Conservation (phyloP, 768 basidiomycete genomes). For the Termitomyces sp. region DNA sequence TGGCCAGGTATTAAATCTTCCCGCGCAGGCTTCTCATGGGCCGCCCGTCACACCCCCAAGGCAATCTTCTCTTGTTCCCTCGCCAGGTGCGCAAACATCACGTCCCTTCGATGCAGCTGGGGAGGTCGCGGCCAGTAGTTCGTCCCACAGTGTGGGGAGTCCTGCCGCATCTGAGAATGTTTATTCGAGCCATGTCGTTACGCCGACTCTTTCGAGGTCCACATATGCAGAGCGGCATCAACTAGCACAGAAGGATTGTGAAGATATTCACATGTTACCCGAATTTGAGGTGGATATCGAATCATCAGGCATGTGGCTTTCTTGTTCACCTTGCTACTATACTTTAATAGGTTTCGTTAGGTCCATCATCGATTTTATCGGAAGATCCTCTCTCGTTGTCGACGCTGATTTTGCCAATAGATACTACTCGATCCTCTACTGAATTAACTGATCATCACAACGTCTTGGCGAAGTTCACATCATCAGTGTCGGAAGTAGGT, state of each 20-base stretch:
- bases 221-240: conserved; percentile 27
- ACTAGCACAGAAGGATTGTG: conserved; percentile 23
- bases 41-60: conserved; percentile 31
- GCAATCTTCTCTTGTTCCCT: conserved; percentile 20
- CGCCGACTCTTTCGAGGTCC: conserved; percentile 32
- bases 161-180: neutral
- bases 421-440: neutral
- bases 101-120: neutral
- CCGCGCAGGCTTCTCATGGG: conserved; percentile 25
- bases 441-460: neutral
- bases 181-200: conserved; percentile 11
- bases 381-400: conserved; percentile 2
- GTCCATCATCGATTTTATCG: neutral
- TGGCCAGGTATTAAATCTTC: conserved; percentile 23
- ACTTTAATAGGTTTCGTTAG: neutral
- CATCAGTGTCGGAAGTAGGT: neutral
- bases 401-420: neutral
- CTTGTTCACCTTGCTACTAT: neutral
- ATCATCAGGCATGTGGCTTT: conserved; percentile 6
- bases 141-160: neutral
- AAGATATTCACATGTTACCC: conserved; percentile 26
- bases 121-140: neutral
- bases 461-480: neutral
- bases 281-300: conserved; percentile 22
- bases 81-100: conserved; percentile 13